Evolutionary conservation across 2,329 filamentous ascomycete genomes (phyloP).

Genomic region (Fusarium verrucosum): DNA sequence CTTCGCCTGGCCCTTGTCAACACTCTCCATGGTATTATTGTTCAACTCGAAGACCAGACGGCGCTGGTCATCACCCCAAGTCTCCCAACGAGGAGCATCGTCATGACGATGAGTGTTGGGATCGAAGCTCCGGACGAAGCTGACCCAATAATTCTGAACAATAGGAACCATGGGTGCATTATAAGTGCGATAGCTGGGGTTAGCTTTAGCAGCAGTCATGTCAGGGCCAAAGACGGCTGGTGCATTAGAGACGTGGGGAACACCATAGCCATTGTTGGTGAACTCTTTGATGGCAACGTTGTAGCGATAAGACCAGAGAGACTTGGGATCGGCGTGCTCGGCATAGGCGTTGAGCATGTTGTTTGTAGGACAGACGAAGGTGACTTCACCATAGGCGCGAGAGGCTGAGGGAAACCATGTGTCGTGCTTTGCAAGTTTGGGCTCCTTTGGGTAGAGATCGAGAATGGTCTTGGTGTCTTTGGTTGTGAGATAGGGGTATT

Average conservation of each 20-base stretch:
- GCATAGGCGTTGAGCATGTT: conserved; percentile 51
- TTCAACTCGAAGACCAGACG: conserved; percentile 54
- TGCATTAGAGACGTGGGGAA: conserved; percentile 59
- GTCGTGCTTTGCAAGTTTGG: conserved; percentile 50
- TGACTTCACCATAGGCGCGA: conserved; percentile 57
- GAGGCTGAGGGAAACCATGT: conserved; percentile 56
- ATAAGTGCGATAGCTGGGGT: conserved; percentile 54
- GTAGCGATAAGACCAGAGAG: conserved; percentile 60
- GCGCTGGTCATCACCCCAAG: conserved; percentile 48
- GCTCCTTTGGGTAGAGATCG: conserved; percentile 51
- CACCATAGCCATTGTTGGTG: conserved; percentile 53
- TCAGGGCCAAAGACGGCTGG: conserved; percentile 61
- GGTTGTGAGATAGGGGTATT: conserved; percentile 56
- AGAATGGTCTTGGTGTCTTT: conserved; percentile 50
- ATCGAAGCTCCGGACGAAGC: conserved; percentile 57
- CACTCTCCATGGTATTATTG: conserved; percentile 52
- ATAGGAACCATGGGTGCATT: conserved; percentile 57
- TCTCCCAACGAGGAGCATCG: conserved; percentile 54
- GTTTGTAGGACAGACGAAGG: conserved; percentile 56
- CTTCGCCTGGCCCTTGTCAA: conserved; percentile 46
- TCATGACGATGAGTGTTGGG: conserved; percentile 52
- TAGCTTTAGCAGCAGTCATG: conserved; percentile 32
- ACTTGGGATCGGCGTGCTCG: conserved; percentile 25
- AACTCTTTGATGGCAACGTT: conserved; percentile 55
- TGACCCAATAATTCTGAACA: conserved; percentile 61